Evolutionary conservation across 1,284 basidiomycete species (phyloP), one percentile per base, ranked within the genome.

Genomic region (Sporisorium graminicola): DNA sequence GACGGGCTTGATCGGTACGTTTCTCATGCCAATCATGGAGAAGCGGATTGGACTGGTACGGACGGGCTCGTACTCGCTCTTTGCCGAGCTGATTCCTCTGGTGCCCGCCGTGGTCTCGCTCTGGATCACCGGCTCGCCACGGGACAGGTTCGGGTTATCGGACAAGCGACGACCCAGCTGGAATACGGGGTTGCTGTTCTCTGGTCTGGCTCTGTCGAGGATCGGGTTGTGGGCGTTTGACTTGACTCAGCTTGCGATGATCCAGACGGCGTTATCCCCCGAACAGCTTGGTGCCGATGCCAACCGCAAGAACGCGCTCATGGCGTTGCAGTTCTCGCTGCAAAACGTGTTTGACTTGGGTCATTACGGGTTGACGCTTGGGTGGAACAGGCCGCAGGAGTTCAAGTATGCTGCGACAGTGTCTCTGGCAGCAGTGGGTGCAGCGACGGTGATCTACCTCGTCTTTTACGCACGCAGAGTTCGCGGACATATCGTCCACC

Each of bases 211-310:
- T 14, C 73, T 88, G 2, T 88, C 87, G 0, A 83, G 89, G 8
- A 87, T 89, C 31, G 89, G 89, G 0, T 83, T 90, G 0, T 90
- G 89, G 89, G 86, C 87, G 0, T 90, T 89, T 72, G 89, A 89
- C 68, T 86, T 90, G 10, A 86, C 86, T 26, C 89, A 90, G 64
- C 83, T 89, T 24, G 87, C 89, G 50, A 86, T 89, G 69, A 65
- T 78, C 9, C 78, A 82, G 31, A 65, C 61, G 0, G 77, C 77
- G 4, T 64, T 81, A 1, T 65, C 58, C 29, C 67, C 63, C 9
- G 64, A 71, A 5, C 74, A 70, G 37, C 58, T 75, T 0, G 73
- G 73, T 16, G 43, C 55, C 1, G 64, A 75, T 60, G 73, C 68
- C 5, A 54, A 52, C 3, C 68, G 79, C 16, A 74, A 74, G 37